These are phyloP conservation scores for Endocarpon pusillum DNA, from an alignment of 495 filamentous ascomycete species.

Conservation along the genomic window DNA sequence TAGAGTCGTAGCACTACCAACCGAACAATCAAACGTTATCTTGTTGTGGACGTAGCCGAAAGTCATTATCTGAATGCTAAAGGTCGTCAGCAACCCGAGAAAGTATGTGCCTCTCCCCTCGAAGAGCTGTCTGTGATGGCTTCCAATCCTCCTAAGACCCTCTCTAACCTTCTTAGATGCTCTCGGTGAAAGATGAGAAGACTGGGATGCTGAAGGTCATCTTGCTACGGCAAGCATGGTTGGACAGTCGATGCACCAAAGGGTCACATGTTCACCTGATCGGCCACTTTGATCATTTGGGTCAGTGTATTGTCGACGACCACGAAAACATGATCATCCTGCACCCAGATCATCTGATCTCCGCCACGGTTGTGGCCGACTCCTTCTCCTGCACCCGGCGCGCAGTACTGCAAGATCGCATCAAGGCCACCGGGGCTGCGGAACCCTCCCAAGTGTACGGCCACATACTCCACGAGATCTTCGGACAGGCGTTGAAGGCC, in stretches of 20 bases:
- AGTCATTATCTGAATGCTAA: slow-evolving; percentile 42
- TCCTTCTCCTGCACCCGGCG: slow-evolving; percentile 78
- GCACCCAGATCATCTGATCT: slow-evolving; percentile 90
- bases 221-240: slow-evolving; percentile 71
- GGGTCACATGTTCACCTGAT: slow-evolving; percentile 72
- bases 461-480: slow-evolving; percentile 80
- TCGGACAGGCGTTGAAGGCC: slow-evolving; percentile 71
- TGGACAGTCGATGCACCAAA: slow-evolving; percentile 52
- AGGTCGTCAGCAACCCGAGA: slow-evolving; percentile 47
- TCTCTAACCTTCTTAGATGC: slow-evolving; percentile 32
- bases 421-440: slow-evolving; percentile 69
- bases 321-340: slow-evolving; percentile 71
- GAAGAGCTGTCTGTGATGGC: background rate
- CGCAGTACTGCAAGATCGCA: slow-evolving; percentile 81
- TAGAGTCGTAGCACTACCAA: slow-evolving; percentile 36
- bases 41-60: slow-evolving; percentile 53
- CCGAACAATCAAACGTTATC: slow-evolving; percentile 66
- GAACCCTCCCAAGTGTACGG: slow-evolving; percentile 72
- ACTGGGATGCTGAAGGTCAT: slow-evolving; percentile 47
- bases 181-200: slow-evolving; percentile 59
- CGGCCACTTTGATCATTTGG: slow-evolving; percentile 50
- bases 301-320: slow-evolving; percentile 61
- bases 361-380: slow-evolving; percentile 82
- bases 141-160: background rate
- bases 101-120: slow-evolving; percentile 30